These are phyloP conservation scores for Austroboletus rostrupii DNA, from an alignment of 1,284 basidiomycete genomes.

Conservation along the genomic window DNA sequence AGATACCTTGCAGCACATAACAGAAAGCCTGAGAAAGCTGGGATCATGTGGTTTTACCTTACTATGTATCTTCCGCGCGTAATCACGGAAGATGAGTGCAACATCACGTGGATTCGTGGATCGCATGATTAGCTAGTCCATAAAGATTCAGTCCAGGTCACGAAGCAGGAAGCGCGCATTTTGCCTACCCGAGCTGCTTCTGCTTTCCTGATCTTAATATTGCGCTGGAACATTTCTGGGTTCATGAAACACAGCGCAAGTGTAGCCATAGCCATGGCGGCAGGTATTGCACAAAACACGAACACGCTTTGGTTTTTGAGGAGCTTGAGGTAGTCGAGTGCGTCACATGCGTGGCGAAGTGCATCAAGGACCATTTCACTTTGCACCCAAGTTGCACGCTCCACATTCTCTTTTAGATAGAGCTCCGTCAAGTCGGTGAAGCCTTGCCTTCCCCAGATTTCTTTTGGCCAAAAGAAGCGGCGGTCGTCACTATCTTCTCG, in stretches of 20 bases:
- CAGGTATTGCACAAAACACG: constrained; percentile 95
- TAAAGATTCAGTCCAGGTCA: not conserved
- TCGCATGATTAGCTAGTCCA: constrained; percentile 76
- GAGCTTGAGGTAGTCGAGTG: constrained; percentile 87
- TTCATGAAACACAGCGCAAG: constrained; percentile 93
- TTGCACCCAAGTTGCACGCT: constrained; percentile 74
- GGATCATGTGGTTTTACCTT: constrained; percentile 82
- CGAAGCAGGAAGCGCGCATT: constrained; percentile 3
- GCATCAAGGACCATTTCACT: constrained; percentile 91
- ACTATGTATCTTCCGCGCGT: constrained; percentile 79
- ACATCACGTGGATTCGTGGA: constrained; percentile 93
- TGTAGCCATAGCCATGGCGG: constrained; percentile 95
- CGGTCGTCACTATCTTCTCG: constrained; percentile 87
- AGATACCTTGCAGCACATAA: constrained; percentile 73
- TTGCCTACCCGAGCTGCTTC: constrained; percentile 72
- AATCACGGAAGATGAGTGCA: constrained; percentile 83
- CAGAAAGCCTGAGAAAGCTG: constrained; percentile 77
- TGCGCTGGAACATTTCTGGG: constrained; percentile 80
- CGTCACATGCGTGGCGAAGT: constrained; percentile 79
- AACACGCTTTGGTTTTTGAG: constrained; percentile 92
- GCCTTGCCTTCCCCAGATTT: constrained; percentile 83
- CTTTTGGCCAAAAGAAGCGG: constrained; percentile 93
- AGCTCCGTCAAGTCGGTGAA: constrained; percentile 70
- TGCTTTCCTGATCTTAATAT: constrained; percentile 95
- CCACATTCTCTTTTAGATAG: constrained; percentile 48